Conservation (phyloP, 345 rosid genomes). For the Noccaea caerulescens region DNA sequence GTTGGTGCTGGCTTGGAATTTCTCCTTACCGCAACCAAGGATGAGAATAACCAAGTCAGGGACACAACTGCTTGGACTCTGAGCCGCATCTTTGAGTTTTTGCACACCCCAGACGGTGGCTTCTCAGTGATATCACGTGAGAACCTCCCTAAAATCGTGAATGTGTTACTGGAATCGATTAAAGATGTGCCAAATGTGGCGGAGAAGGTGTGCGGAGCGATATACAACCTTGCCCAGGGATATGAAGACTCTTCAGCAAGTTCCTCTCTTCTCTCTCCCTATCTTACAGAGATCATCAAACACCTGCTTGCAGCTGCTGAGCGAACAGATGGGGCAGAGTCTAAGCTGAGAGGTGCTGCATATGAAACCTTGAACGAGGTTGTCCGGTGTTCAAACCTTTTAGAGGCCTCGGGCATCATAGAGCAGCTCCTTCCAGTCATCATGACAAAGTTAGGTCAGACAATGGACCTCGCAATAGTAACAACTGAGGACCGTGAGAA, state of each 20-base stretch:
- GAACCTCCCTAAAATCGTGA: slow-evolving; percentile 63
- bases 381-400: slow-evolving; percentile 74
- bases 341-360: slow-evolving; percentile 79
- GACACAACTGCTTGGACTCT: slow-evolving; percentile 98
- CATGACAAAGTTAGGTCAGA: slow-evolving; percentile 71
- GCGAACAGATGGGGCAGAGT: slow-evolving; percentile 70
- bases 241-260: slow-evolving; percentile 76
- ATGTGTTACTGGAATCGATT: slow-evolving; percentile 72
- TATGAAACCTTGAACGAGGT: slow-evolving; percentile 95
- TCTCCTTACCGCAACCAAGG: slow-evolving; percentile 77
- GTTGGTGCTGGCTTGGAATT: slow-evolving; percentile 80
- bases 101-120: slow-evolving; percentile 75
- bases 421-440: slow-evolving; percentile 77
- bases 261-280: slow-evolving; percentile 72
- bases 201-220: slow-evolving; percentile 90
- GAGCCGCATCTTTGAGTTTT: slow-evolving; percentile 83
- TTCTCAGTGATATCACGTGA: slow-evolving; percentile 69
- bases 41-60: slow-evolving; percentile 87
- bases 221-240: slow-evolving; percentile 89
- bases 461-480: slow-evolving; percentile 69
- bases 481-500: slow-evolving; percentile 87
- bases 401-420: slow-evolving; percentile 66
- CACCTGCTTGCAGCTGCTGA: slow-evolving; percentile 71
- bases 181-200: slow-evolving; percentile 85
- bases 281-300: slow-evolving; percentile 64